Evolutionary conservation across 495 filamentous ascomycete species (phyloP).

Genomic region (Tuber borchii): DNA sequence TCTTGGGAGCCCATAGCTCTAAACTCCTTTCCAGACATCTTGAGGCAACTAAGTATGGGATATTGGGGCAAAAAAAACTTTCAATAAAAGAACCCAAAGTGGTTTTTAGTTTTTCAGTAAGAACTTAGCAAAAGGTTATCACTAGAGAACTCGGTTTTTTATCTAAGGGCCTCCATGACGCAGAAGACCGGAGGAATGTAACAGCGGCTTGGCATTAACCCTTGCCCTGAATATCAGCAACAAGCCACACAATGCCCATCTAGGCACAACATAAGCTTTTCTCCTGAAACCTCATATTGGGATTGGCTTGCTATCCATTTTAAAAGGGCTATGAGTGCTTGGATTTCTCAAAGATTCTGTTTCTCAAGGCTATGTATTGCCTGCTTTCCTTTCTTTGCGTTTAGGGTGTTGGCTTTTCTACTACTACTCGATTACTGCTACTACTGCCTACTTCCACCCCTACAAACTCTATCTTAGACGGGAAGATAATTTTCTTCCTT

Average conservation of each 20-base stretch:
- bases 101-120: background rate
- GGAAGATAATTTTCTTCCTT: no score
- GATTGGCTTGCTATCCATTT: background rate
- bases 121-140: background rate
- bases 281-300: background rate
- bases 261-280: background rate
- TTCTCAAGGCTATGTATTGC: background rate
- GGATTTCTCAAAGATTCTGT: background rate
- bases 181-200: background rate
- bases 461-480: no score
- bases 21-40: background rate
- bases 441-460: no score
- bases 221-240: background rate
- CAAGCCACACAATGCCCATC: background rate
- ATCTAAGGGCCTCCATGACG: background rate
- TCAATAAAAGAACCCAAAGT: background rate
- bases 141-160: background rate
- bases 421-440: no score
- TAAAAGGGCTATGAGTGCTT: background rate
- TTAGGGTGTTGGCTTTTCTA: no score
- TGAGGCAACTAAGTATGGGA: background rate
- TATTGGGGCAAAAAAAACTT: background rate
- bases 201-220: constrained; percentile 3
- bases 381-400: no score
- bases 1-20: background rate